Base-by-base conservation (phyloP, 179 eudicot species). In the Camellia oleifera region DNA sequence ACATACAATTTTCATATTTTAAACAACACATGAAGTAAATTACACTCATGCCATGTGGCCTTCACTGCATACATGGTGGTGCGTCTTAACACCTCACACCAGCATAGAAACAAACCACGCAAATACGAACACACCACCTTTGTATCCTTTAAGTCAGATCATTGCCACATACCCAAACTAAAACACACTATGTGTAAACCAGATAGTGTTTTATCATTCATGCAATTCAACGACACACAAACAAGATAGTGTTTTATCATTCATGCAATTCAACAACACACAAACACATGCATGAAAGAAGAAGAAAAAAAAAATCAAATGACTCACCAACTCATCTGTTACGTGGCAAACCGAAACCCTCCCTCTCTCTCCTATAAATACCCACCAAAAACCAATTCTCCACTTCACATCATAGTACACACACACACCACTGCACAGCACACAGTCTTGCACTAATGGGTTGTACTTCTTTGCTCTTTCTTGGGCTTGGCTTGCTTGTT, bases 341-440 rank as follows among this genome's bases (percentile, higher is more conserved):
- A 81, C 80, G 80, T 69, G 83, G 69, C 83, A 32, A 76, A 26
- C 70, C 71, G 64, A 8, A 76, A 26, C 61, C 52, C 69, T 9
- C 69, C 64, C 40, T 23, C 12, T 17, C 44, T 13, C 26, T 4
- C 62, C 77, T 68, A 76, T 76, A 81, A 76, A 76, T 76, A 18
- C 80, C 74, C 58, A 17, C 18, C 69, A 26, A 32, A 18, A 0
- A 71, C 65, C 69, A 53, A 12, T 6, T 32, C 74, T n/a, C 74
- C 74, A 53, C 75, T 75, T 74, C 82, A 20, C 78, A 77, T 12
- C 48, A 61, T n/a, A 4, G 15, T 0, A 17, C 40, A 63, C 15
- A 48, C 15, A 48, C 52, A 6, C 4, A 8, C 23, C 17, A 32
- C 40, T 32, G 40, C 40, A 32, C 40, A 32, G 40, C 40, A 32